These are phyloP conservation scores for Blumeria hordei DNA, from an alignment of 2,329 filamentous ascomycete genomes.

Conservation along the genomic window DNA sequence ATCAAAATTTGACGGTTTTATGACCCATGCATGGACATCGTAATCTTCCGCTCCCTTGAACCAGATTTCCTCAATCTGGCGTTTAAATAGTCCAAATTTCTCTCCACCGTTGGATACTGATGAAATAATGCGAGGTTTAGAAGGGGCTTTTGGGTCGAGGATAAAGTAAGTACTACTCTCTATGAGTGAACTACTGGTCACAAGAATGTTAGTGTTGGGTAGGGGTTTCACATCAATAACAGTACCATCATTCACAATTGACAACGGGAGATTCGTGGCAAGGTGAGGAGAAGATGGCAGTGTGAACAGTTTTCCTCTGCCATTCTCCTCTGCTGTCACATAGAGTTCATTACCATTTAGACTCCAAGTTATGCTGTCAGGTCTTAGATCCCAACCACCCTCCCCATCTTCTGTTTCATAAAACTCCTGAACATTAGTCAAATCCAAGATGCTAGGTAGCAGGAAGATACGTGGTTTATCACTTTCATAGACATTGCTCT, in stretches of 20 bases:
- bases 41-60: conserved; percentile 38
- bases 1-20: conserved; percentile 45
- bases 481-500: conserved; percentile 50
- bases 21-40: conserved; percentile 36
- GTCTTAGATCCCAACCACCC: conserved; percentile 34
- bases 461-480: conserved; percentile 50
- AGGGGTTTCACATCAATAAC: conserved; percentile 30
- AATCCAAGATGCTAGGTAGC: conserved; percentile 32
- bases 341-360: conserved; percentile 37
- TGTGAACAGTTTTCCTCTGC: conserved; percentile 34
- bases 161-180: conserved; percentile 49
- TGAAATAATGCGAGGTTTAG: conserved; percentile 23
- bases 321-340: conserved; percentile 49
- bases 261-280: conserved; percentile 23
- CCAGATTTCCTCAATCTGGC: conserved; percentile 44
- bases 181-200: conserved; percentile 42
- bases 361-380: conserved; percentile 32
- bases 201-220: conserved; percentile 27
- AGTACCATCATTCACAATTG: conserved; percentile 27
- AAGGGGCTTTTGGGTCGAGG: conserved; percentile 18
- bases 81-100: conserved; percentile 37
- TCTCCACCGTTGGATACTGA: conserved; percentile 41
- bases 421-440: conserved; percentile 34
- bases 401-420: conserved; percentile 36
- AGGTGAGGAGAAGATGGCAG: conserved; percentile 29